Evolutionary conservation across 1,284 basidiomycete genomes (phyloP), one percentile per base, ranked within the genome.

Genomic region (Veloporphyrellus conicus): DNA sequence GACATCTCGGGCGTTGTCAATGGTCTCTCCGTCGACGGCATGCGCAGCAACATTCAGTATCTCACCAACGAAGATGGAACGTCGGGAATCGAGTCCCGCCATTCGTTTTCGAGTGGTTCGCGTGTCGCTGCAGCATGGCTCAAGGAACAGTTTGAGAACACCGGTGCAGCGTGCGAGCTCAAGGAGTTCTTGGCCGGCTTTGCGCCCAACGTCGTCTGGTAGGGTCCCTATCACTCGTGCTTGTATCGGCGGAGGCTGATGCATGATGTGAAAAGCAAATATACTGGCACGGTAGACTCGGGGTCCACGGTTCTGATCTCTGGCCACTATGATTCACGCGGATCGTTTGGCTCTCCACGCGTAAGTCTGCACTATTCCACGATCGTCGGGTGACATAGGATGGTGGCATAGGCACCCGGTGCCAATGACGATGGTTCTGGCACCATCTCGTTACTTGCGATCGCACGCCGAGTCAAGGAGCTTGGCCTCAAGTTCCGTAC

Each of bases 171-270:
- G 5, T 94, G 91, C 68, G 71, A 77, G 54, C 72, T 89, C 29
- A 74, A 75, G 54, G 60, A 69, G 1, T 93, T 90, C 75, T 66
- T 84, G 18, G 15, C 46, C 6, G 89, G 87, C 12, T 92, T 90
- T 60, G 75, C 87, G 7, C 90, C 91, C 10, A 90, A 93, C 60
- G 81, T 94, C 35, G 74, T 93, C 50, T 93, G 91, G 84, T 85
- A 70, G 55, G 16, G 37, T n/a, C 45, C 32, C 32, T 37, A 18
- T 36, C 18, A 29, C 15, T 12, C 31, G 22, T 11, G 3, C 6
- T 15, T 6, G 11, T 27, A 4, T n/a, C 9, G 36, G 6, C n/a
- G 23, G 22, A 35, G 23, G 39, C n/a, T 31, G 48, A 34, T 39
- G 11, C 39, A 9, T 34, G 15, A 19, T 27, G 41, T 1, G 5